phyloP scores from a whole-genome alignment of 768 basidiomycete genomes.

The Lactarius akahatsu region DNA sequence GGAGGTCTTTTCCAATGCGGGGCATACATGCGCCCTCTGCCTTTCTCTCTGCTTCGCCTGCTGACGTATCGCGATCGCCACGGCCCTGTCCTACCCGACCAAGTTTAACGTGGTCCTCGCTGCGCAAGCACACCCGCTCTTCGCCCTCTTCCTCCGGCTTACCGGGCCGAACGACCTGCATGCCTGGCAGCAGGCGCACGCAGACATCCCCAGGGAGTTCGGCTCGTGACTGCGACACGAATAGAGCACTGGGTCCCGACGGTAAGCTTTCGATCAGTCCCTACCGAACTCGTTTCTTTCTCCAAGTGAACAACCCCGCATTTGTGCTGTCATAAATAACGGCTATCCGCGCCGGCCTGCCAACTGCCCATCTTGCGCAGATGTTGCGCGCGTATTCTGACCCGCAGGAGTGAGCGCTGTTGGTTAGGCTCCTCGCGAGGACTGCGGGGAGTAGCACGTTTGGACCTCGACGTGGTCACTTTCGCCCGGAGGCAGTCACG shows the following conservation, averaged over 20 bases:
- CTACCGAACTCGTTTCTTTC: background rate
- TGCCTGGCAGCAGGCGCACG: constrained; percentile 56
- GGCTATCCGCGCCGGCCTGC: constrained; percentile 80
- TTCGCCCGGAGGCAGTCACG: constrained; percentile 10
- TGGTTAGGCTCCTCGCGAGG: constrained; percentile 60
- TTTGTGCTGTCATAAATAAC: constrained; percentile 8
- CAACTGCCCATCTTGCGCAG: constrained; percentile 75
- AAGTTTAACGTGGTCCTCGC: constrained; percentile 70
- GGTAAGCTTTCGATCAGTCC: constrained; percentile 44
- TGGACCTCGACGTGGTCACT: no score
- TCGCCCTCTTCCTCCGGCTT: constrained; percentile 61
- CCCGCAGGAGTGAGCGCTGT: constrained; percentile 72
- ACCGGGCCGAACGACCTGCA: constrained; percentile 61
- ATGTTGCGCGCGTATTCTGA: constrained; percentile 70
- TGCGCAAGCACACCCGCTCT: constrained; percentile 67
- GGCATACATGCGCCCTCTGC: constrained; percentile 50
- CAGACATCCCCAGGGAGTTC: constrained; percentile 51
- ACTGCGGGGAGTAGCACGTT: constrained; percentile 46
- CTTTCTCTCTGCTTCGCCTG: background rate
- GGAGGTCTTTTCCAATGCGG: constrained; percentile 63
- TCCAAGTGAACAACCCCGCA: background rate
- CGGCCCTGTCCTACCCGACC: constrained; percentile 66
- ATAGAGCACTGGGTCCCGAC: constrained; percentile 87
- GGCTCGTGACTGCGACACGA: constrained; percentile 50
- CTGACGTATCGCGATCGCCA: constrained; percentile 52